A percentile compares a stretch with the other conserved stretches of the same genome.
Evolutionary conservation across 2,329 filamentous ascomycete species (phyloP).

Genomic region (Bipolaris zeicola): DNA sequence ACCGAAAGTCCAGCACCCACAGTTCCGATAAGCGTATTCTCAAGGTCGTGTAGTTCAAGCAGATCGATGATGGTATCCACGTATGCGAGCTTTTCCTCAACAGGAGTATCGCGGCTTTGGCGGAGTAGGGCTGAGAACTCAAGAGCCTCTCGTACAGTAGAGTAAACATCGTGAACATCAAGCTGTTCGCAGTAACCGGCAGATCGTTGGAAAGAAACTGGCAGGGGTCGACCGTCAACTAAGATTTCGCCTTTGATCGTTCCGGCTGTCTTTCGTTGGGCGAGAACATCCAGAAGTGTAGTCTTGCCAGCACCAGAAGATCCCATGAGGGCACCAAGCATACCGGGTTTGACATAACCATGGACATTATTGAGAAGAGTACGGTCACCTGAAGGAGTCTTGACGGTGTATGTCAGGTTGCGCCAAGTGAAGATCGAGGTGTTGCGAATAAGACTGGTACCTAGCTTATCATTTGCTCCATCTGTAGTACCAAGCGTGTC

Average conservation of each 20-base stretch:
- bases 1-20: conserved; percentile 40
- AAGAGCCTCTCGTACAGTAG: conserved; percentile 39
- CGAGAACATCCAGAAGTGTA: conserved; percentile 41
- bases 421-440: conserved; percentile 72
- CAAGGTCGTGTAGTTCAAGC: conserved; percentile 33
- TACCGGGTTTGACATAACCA: conserved; percentile 61
- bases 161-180: conserved; percentile 36
- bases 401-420: conserved; percentile 63
- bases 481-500: conserved; percentile 39
- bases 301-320: conserved; percentile 45
- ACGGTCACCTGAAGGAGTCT: conserved; percentile 46
- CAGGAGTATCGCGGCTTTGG: conserved; percentile 27
- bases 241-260: conserved; percentile 36
- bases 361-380: conserved; percentile 58
- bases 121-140: conserved; percentile 40
- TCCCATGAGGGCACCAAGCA: conserved; percentile 52
- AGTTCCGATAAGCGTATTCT: conserved; percentile 33
- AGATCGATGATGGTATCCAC: conserved; percentile 37
- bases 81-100: conserved; percentile 33
- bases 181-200: conserved; percentile 44
- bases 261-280: conserved; percentile 36
- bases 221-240: conserved; percentile 36
- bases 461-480: not conserved
- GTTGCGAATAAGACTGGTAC: conserved; percentile 59
- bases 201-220: conserved; percentile 38